Evolutionary conservation across 2,329 filamentous ascomycete species (phyloP), one percentile per base, ranked within the genome.

Genomic region (Sarocladiaceae sp.): DNA sequence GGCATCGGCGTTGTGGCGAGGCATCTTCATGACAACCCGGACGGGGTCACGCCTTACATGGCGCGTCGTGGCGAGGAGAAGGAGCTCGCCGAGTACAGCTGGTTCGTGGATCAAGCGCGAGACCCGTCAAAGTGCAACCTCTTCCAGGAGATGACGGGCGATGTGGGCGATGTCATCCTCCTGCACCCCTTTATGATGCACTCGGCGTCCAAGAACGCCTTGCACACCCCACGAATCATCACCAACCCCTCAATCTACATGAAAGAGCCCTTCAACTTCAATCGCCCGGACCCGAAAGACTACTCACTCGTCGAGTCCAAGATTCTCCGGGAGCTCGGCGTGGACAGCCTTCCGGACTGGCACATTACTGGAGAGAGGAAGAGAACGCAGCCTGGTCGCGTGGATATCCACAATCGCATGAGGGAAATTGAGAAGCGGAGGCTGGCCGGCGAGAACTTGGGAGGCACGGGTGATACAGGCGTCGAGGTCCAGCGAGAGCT

Each of bases 21-120:
- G 45, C 73, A 81, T 51, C 74, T 75, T 53, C 68, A 77, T 50
- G 70, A 76, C 3, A 73, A 86, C 52, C 80, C 82, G 0, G 76
- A 79, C 49, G 82, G 83, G 1, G 76, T 84, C 18, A 76, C 72
- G 21, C 80, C 82, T n/a, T 70, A 74, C 29, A 83, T 85, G 80
- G 26, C 26, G 26, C 26, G 26, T 13, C 26, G 7, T 13, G 26
- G 26, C 26, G 26, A 29, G 26, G 26, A 29, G 26, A 29, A 13
- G 26, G 26, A 29, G 26, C 13, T 9, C 26, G 7, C 7, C 26
- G 26, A 29, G 26, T 29, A 29, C 26, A 29, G 26, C 7, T 29
- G 26, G 26, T 29, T 29, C 26, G 26, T 7, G 26, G 26, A 29
- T 13, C 26, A 29, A 13, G 26, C 13, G 9, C 26, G 13, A 13